Percentiles rank a stretch among this genome's conserved stretches.
Evolutionary conservation across 495 filamentous ascomycete genomes (phyloP).

Genomic region (Xylaria flabelliformis): DNA sequence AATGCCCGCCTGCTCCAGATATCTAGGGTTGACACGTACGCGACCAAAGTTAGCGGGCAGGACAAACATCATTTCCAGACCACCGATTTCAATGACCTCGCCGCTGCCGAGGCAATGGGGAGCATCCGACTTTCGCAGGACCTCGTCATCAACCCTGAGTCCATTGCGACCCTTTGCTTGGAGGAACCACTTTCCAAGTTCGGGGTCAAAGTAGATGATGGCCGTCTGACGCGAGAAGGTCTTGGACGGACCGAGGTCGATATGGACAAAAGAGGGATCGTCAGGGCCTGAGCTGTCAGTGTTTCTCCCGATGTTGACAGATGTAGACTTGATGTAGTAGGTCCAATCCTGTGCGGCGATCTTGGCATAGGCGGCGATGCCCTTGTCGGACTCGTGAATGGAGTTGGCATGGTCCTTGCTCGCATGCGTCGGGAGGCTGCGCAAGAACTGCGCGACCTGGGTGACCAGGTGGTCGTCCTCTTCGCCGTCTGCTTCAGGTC

Average conservation of each 20-base stretch:
- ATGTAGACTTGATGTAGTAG: constrained; percentile 83
- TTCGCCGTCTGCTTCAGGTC: constrained; percentile 32
- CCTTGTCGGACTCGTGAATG: constrained; percentile 74
- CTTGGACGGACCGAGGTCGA: constrained; percentile 93
- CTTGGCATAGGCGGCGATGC: constrained; percentile 90
- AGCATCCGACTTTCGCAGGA: constrained; percentile 62
- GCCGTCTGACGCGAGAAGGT: constrained; percentile 90
- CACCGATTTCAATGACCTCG: constrained; percentile 86
- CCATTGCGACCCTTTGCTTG: constrained; percentile 89
- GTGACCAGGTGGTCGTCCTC: constrained; percentile 72
- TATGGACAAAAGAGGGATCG: constrained; percentile 66
- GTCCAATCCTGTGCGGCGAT: constrained; percentile 93
- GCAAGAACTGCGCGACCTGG: constrained; percentile 73
- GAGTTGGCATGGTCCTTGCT: constrained; percentile 75
- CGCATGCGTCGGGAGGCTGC: constrained; percentile 63
- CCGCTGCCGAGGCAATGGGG: constrained; percentile 73
- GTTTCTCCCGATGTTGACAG: constrained; percentile 83
- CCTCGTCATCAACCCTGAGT: constrained; percentile 75
- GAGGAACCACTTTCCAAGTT: constrained; percentile 76
- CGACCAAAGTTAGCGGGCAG: constrained; percentile 68
- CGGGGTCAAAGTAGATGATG: constrained; percentile 77
- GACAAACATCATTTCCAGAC: constrained; percentile 97
- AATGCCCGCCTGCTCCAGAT: constrained; percentile 59
- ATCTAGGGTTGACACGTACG: constrained; percentile 61
- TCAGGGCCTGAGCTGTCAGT: constrained; percentile 53